A percentile compares a stretch with the other conserved stretches of the same genome.
These are phyloP conservation scores for Darksidea phi DNA, from an alignment of 495 filamentous ascomycete species.

Conservation along the genomic window DNA sequence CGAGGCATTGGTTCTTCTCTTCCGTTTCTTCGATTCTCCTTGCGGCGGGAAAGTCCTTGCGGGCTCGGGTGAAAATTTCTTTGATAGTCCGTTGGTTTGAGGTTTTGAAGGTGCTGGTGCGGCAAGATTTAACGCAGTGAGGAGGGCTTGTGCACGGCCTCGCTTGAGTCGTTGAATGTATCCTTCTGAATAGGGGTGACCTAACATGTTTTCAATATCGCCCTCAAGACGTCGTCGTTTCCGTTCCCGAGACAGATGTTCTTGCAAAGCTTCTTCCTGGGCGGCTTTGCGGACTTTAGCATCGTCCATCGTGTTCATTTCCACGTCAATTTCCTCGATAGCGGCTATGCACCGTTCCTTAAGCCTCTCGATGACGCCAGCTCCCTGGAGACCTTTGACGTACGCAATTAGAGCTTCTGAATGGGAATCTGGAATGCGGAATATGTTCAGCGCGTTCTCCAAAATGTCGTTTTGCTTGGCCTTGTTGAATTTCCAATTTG, in stretches of 20 bases:
- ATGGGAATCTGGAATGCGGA: constrained; percentile 26
- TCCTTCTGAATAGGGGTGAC: constrained; percentile 16
- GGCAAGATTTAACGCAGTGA: constrained; percentile 17
- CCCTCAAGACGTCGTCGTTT: constrained; percentile 30
- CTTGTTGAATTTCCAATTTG: constrained; percentile 91
- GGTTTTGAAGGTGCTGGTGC: constrained; percentile 8
- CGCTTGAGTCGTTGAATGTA: constrained; percentile 29
- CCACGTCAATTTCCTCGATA: constrained; percentile 28
- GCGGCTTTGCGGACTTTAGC: constrained; percentile 33
- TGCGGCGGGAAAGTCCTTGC: constrained; percentile 2
- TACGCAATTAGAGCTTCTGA: constrained; percentile 27
- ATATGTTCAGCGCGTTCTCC: constrained; percentile 64
- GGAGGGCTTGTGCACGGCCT: constrained; percentile 20
- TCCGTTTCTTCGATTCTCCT: not conserved
- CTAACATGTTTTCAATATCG: constrained; percentile 26
- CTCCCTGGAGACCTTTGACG: constrained; percentile 29
- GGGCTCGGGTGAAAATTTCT: constrained; percentile 7
- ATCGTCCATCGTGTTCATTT: constrained; percentile 35
- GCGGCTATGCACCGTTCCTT: constrained; percentile 32
- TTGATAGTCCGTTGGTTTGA: not conserved
- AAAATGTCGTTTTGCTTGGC: constrained; percentile 77
- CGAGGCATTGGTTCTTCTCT: constrained; percentile 12
- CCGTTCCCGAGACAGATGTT: constrained; percentile 28
- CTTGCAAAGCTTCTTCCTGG: constrained; percentile 37
- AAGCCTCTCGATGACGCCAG: constrained; percentile 20